A percentile compares a stretch with the other conserved stretches of the same genome.
These are phyloP conservation scores for Ophiorrhiza pumila DNA, from an alignment of 257 asterid genomes.

Conservation along the genomic window DNA sequence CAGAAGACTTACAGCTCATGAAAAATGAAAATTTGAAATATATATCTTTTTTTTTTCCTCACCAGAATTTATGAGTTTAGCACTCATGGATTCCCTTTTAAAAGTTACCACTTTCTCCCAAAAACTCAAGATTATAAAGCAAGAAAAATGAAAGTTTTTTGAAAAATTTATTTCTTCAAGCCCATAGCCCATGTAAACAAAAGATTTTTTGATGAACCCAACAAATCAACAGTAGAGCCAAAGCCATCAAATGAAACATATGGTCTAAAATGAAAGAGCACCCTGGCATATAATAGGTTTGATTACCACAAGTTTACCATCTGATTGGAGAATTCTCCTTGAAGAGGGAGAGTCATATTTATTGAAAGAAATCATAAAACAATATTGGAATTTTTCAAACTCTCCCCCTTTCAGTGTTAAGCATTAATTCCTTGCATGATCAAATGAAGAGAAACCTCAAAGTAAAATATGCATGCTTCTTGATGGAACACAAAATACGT, in stretches of 20 bases:
- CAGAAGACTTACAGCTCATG: not conserved
- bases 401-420: not conserved
- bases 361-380: not conserved
- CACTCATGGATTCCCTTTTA: too few species aligned
- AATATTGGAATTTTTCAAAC: not conserved
- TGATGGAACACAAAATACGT: not conserved
- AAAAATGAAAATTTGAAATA: too few species aligned
- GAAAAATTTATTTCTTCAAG: too few species aligned
- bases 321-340: not conserved
- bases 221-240: not conserved
- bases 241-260: not conserved
- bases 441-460: not conserved
- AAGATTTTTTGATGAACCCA: too few species aligned
- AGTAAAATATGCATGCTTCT: not conserved
- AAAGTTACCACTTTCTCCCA: too few species aligned
- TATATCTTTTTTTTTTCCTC: too few species aligned
- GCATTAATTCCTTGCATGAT: not conserved
- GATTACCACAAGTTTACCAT: slow-evolving; percentile 4
- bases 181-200: too few species aligned
- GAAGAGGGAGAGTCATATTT: not conserved
- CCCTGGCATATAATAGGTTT: not conserved
- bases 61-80: too few species aligned
- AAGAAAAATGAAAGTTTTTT: too few species aligned
- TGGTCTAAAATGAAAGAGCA: not conserved
- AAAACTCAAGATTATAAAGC: too few species aligned